Conservation (phyloP, 2,329 filamentous ascomycete genomes). For the Aspergillus amoenus region DNA sequence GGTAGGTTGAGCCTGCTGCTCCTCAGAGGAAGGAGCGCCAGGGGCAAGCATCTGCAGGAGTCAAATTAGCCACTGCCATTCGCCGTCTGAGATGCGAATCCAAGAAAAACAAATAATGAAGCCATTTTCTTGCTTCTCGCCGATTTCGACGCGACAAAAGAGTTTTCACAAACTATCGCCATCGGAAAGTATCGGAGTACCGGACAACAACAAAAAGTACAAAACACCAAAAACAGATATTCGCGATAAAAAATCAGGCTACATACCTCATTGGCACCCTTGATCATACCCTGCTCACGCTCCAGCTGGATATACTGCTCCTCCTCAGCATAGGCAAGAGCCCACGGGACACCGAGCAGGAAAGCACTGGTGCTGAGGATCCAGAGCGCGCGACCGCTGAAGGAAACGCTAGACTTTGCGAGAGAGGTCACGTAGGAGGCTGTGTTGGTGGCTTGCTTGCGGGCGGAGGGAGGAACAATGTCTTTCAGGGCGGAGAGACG, state of each 20-base stretch:
- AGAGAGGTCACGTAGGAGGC: conserved; percentile 47
- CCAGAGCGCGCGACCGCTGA: conserved; percentile 86
- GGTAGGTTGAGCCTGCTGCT: conserved; percentile 33
- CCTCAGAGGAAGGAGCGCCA: conserved; percentile 28
- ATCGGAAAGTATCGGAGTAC: neutral
- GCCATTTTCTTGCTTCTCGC: conserved; percentile 4
- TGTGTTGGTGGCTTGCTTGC: conserved; percentile 65
- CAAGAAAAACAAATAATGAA: neutral
- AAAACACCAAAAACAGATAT: neutral
- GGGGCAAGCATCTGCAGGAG: conserved; percentile 43
- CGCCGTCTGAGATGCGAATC: neutral
- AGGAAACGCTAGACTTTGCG: conserved; percentile 50
- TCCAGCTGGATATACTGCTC: conserved; percentile 98
- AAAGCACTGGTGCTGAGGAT: conserved; percentile 86
- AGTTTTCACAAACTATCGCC: conserved; percentile 1
- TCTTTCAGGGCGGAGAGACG: conserved; percentile 72
- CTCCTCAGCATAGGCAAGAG: conserved; percentile 89
- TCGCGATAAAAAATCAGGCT: neutral
- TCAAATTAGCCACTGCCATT: conserved; percentile 15
- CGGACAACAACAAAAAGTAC: neutral
- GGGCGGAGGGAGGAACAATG: conserved; percentile 71
- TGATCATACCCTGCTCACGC: conserved; percentile 93
- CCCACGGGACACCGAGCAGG: conserved; percentile 88
- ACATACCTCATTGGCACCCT: conserved; percentile 77
- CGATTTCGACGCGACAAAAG: conserved; percentile 5